Evolutionary conservation across 2,329 filamentous ascomycete species (phyloP), one percentile per base, ranked within the genome.

Genomic region (Penicillium sp.): DNA sequence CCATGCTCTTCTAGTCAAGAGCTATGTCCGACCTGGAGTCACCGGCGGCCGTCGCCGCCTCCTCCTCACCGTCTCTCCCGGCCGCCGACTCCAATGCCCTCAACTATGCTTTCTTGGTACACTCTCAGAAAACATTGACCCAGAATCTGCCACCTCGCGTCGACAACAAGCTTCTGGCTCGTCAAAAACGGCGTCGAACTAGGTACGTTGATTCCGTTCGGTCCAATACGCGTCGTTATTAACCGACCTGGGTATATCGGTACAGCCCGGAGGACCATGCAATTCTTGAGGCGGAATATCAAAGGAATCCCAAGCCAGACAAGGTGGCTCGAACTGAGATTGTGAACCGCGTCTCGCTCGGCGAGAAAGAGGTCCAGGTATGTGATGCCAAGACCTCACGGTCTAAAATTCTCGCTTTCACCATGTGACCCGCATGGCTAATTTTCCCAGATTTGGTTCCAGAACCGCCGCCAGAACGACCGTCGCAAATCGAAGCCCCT

Each of bases 331-430:
- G 93, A 77, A 83, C 90, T 43, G 87, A 88, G 54, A 92, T 97
- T 60, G 91, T 95, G 56, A 84, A 85, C 75, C 89, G 87, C 74
- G 92, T 97, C 57, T 89, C 90, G 21, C 82, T 97, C 60, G 93
- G 90, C 63, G 92, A 97, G 78, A 97, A 96, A 75, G 92, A 97
- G 79, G 91, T 97, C 33, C 93, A 97, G 86, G 93, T 96, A 78
- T 74, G 87, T 52, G 54, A 58, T 56, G 51, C 46, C 47, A 61
- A 58, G 52, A 59, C 52, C 42, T 55, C 57, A 63, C 62, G 16
- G 19, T 52, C 63, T 66, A 74, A 68, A 75, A 59, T 48, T 29
- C 43, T 52, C 52, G 34, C 47, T 45, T 14, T 45, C 28, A 45
- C 53, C 59, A 49, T 52, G 52, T 42, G 39, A 46, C 53, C 56